A percentile compares a stretch with the other conserved stretches of the same genome.
These are phyloP conservation scores for Hypoxylon crocopeplum DNA, from an alignment of 495 filamentous ascomycete genomes.

Conservation along the genomic window DNA sequence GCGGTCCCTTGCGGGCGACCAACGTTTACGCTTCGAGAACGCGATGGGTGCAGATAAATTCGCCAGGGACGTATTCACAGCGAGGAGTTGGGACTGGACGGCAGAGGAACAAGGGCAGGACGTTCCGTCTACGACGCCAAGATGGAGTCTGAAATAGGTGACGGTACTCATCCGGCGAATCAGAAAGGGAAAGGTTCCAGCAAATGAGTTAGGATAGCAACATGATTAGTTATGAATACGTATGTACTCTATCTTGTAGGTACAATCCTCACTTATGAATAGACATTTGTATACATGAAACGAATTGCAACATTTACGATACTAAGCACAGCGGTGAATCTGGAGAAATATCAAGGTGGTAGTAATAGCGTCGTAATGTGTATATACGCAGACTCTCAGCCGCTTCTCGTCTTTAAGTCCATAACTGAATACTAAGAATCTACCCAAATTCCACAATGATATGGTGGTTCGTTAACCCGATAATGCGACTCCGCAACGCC, in stretches of 20 bases:
- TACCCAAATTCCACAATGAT: conserved; percentile 2
- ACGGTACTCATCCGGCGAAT: not conserved
- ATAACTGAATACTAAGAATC: not conserved
- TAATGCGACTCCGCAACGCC: conserved; percentile 38
- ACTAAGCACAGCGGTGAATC: too few species aligned
- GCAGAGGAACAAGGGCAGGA: conserved; percentile 45
- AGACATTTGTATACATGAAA: too few species aligned
- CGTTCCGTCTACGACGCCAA: conserved; percentile 35
- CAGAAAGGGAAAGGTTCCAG: not conserved
- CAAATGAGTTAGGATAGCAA: not conserved
- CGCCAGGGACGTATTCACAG: conserved; percentile 62
- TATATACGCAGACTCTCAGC: conserved; percentile 28
- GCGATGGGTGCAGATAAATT: conserved; percentile 49
- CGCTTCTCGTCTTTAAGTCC: not conserved
- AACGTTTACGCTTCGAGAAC: conserved; percentile 48
- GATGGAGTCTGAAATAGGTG: conserved; percentile 30
- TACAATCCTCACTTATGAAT: too few species aligned
- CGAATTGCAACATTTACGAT: too few species aligned
- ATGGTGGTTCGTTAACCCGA: conserved; percentile 25
- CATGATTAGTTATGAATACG: too few species aligned
- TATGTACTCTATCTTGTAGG: too few species aligned
- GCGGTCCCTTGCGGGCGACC: conserved; percentile 46
- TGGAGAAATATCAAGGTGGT: too few species aligned
- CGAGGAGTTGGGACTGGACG: conserved; percentile 66
- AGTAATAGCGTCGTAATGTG: conserved; percentile 10